phyloP scores from a whole-genome alignment of 148 eudicot genomes.

The Chenopodium quinoa region DNA sequence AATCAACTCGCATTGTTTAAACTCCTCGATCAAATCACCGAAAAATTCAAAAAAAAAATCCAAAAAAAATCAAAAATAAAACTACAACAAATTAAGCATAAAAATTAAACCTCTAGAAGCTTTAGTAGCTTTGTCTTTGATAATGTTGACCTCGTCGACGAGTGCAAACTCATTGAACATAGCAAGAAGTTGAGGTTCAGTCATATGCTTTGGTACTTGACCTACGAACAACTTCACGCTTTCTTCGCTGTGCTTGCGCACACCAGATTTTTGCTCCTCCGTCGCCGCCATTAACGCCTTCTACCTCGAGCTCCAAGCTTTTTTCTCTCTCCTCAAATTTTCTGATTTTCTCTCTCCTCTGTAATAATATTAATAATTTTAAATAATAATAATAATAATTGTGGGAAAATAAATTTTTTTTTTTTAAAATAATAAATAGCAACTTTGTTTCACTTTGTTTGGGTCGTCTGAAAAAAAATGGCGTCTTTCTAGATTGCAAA shows the following conservation, averaged over 20 bases:
- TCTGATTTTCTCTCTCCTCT: conserved; percentile 12
- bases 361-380: background rate
- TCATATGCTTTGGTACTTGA: conserved; percentile 91
- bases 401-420: too few species aligned
- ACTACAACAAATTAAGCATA: background rate
- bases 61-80: background rate
- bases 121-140: conserved; percentile 82
- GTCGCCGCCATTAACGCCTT: conserved; percentile 51
- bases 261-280: conserved; percentile 31
- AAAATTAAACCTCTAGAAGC: conserved; percentile 65
- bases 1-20: conserved; percentile 8
- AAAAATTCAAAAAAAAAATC: background rate
- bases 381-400: too few species aligned
- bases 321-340: conserved; percentile 16
- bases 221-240: conserved; percentile 98
- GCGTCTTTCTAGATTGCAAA: conserved; percentile 47
- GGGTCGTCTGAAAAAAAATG: conserved; percentile 47
- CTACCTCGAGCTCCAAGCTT: conserved; percentile 24
- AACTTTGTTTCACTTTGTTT: background rate
- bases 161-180: conserved; percentile 68
- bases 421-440: too few species aligned
- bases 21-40: conserved; percentile 24
- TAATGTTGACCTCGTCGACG: conserved; percentile 91
- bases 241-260: conserved; percentile 51
- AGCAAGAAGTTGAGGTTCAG: conserved; percentile 59